Conservation (phyloP, 106 monocot species). For the Phalaenopsis aphrodite region DNA sequence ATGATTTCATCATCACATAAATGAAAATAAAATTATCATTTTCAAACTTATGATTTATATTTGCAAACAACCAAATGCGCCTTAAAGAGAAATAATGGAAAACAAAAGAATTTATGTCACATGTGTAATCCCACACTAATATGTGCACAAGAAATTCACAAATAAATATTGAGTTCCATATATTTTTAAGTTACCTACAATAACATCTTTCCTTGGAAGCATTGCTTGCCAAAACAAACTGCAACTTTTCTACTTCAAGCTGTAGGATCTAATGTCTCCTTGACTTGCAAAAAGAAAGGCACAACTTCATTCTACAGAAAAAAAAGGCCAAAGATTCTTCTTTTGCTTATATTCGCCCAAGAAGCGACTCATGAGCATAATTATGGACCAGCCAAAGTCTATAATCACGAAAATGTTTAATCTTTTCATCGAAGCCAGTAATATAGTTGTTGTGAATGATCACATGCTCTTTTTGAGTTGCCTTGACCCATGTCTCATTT, state of each 20-base stretch:
- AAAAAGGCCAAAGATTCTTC: background rate
- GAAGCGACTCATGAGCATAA: conserved; percentile 56
- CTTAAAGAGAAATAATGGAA: no score
- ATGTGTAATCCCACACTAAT: no score
- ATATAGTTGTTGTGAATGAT: conserved; percentile 99
- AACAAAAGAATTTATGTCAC: no score
- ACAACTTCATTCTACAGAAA: background rate
- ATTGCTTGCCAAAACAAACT: no score
- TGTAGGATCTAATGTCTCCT: no score
- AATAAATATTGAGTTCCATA: no score
- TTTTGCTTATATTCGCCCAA: conserved; percentile 40
- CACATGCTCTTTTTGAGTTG: conserved; percentile 80
- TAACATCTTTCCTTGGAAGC: no score
- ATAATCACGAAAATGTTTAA: conserved; percentile 70
- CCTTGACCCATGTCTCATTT: conserved; percentile 80
- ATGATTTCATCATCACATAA: no score
- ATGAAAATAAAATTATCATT: background rate
- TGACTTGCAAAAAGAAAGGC: background rate
- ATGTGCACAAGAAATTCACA: no score
- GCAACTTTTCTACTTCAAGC: no score
- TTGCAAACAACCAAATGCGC: no score
- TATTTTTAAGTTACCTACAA: no score
- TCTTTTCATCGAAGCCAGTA: conserved; percentile 93
- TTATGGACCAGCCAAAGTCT: conserved; percentile 89
- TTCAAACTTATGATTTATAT: background rate